Base-by-base conservation (phyloP, 164 flowering plant species). In the Vitis cinerea region DNA sequence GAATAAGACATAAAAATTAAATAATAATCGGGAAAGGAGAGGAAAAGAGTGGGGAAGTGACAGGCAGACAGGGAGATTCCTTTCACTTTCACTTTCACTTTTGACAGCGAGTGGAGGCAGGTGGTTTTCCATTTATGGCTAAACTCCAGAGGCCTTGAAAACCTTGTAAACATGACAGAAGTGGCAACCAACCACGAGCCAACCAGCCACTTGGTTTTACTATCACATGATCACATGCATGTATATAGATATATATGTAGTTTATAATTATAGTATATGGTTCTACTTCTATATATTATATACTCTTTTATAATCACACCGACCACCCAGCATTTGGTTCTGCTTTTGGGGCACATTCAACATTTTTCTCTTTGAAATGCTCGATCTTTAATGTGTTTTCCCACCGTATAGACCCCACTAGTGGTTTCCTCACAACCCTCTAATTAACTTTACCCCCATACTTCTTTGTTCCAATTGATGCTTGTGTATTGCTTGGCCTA, bases 121-220 rank as follows among this genome's bases (percentile, higher is more conserved):
- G 74, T 60, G 67, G 63, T 53, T 73, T 73, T 67, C 76, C 71
- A 73, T 73, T 67, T 67, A 70, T 55, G 48, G 75, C 61, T 66
- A 66, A 51, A 57, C 27, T 72, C 60, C 71, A 67, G 62, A 67
- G 44, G 30, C 71, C 66, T 67, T 61, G 57, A 67, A 73, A 71
- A 73, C 67, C 67, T 67, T 73, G 71, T 73, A 67, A 55, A 53
- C 50, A 1, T 49, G 47, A 67, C 76, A 63, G 67, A 73, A 73
- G 67, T 56, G 61, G 71, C 65, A 73, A 56, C 66, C 71, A 60
- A 72, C 70, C 75, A 66, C 2, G 27, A 55, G 5, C 59, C 44
- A 58, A 63, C 67, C 56, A n/a, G 49, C 59, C 50, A 59, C 58
- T 27, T 61, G 8, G 9, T 48, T 4, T 37, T 37, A 37, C 44